Conservation (phyloP, 805 yeast species). For the Saturnispora mendoncae region DNA sequence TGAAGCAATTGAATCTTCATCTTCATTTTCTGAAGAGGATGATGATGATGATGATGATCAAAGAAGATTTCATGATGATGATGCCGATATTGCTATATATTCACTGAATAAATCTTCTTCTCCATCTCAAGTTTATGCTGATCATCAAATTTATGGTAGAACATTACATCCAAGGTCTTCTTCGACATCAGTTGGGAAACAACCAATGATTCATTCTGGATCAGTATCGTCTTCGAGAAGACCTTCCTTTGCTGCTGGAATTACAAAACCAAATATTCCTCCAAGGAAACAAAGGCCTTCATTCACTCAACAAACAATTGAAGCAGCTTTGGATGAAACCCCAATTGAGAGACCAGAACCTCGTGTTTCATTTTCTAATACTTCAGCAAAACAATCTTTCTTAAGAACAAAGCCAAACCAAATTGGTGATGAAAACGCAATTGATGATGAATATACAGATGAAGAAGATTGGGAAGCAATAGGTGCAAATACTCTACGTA, state of each 20-base stretch:
- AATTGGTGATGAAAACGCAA: constrained; percentile 20
- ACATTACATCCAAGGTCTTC: constrained; percentile 7
- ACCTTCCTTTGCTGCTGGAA: constrained; percentile 27
- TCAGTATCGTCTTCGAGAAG: constrained; percentile 22
- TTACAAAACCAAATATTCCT: constrained; percentile 24
- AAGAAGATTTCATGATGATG: constrained; percentile 5
- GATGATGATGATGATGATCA: constrained; percentile 12
- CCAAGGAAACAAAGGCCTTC: constrained; percentile 25
- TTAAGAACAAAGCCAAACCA: constrained; percentile 26
- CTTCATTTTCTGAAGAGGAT: constrained; percentile 34
- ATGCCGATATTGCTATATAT: constrained; percentile 14
- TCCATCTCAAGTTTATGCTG: not conserved
- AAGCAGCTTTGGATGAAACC: constrained; percentile 27
- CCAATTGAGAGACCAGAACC: constrained; percentile 27
- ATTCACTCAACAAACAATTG: constrained; percentile 26
- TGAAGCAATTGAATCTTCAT: constrained; percentile 32
- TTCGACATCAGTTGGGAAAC: constrained; percentile 8
- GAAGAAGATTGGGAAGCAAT: constrained; percentile 95
- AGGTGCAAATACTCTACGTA: constrained; percentile 60
- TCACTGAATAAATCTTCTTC: constrained; percentile 9
- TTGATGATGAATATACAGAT: constrained; percentile 46
- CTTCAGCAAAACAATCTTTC: constrained; percentile 34
- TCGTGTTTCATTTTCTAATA: constrained; percentile 29
- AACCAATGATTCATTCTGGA: constrained; percentile 15
- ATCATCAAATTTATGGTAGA: not conserved